Percentiles rank a stretch among this genome's conserved stretches.
Conservation (phyloP, 2,329 filamentous ascomycete genomes). For the Calycina herbarum region DNA sequence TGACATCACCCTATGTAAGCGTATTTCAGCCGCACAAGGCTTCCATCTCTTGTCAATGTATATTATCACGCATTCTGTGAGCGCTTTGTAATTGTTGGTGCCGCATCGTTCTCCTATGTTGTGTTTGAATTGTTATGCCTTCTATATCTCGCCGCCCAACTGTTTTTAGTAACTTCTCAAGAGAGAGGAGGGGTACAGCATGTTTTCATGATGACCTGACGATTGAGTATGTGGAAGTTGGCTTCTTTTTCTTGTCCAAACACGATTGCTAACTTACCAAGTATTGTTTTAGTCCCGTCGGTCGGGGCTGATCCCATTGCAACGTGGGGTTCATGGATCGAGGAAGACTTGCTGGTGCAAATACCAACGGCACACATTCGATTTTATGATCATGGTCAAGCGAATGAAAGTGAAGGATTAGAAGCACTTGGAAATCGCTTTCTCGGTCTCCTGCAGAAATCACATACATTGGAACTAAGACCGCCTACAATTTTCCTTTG, state of each 20-base stretch:
- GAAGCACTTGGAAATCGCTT: background rate
- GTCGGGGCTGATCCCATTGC: background rate
- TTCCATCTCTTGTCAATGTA: background rate
- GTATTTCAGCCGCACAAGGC: background rate
- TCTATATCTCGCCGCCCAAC: background rate
- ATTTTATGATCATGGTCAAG: background rate
- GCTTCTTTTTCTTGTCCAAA: background rate
- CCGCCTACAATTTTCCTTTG: background rate
- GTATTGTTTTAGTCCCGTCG: background rate
- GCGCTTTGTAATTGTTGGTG: background rate
- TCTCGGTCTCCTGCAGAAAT: background rate
- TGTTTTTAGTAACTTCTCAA: background rate
- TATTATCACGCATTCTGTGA: background rate
- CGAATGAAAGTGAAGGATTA: background rate
- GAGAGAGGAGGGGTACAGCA: background rate
- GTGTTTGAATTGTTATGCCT: background rate
- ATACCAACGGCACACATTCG: background rate
- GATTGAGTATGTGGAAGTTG: background rate
- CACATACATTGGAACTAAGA: background rate
- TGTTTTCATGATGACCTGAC: background rate
- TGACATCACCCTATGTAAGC: background rate
- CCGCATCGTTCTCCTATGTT: background rate
- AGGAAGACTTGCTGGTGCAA: background rate
- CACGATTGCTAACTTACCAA: background rate
- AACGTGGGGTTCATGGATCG: background rate